Percentiles rank a stretch among this genome's conserved stretches.
These are phyloP conservation scores for Sarcodon sp. DNA, from an alignment of 768 basidiomycete genomes.

Conservation along the genomic window DNA sequence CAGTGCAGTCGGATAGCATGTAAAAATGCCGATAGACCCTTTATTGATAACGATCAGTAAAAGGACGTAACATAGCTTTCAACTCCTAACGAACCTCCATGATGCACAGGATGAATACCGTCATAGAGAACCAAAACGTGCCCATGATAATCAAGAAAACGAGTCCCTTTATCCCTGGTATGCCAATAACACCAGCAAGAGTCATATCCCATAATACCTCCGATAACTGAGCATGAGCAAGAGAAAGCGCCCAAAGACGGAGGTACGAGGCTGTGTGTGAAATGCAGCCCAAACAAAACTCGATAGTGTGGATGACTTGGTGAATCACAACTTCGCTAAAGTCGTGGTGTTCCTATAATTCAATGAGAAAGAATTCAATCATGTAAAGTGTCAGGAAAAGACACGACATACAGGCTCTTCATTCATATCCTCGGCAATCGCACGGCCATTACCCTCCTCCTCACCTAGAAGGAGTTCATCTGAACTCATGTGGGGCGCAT, in stretches of 20 bases:
- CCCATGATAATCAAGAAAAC: constrained; percentile 31
- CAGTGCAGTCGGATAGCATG: constrained; percentile 95
- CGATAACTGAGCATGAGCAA: constrained; percentile 95
- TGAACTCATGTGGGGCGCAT: constrained; percentile 40
- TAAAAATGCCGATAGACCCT: constrained; percentile 93
- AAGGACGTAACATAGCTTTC: constrained; percentile 8
- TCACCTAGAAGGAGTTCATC: constrained; percentile 46
- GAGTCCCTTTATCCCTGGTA: constrained; percentile 48
- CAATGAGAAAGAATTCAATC: constrained; percentile 4
- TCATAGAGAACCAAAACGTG: constrained; percentile 69
- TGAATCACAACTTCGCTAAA: constrained; percentile 93
- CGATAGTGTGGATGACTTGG: constrained; percentile 97
- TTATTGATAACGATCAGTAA: constrained; percentile 11
- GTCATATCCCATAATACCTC: constrained; percentile 92
- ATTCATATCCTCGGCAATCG: constrained; percentile 58
- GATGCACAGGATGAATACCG: constrained; percentile 71
- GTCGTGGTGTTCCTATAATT: constrained; percentile 65
- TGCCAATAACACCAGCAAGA: constrained; percentile 44
- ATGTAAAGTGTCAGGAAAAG: constrained; percentile 8
- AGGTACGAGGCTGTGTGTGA: constrained; percentile 93
- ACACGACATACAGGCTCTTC: constrained; percentile 58
- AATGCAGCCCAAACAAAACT: constrained; percentile 98
- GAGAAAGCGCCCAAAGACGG: constrained; percentile 93
- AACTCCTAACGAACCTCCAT: constrained; percentile 71
- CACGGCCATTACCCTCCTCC: constrained; percentile 69